Conservation (phyloP, 1,284 basidiomycete species). For the Apiotrichum gamsii region DNA sequence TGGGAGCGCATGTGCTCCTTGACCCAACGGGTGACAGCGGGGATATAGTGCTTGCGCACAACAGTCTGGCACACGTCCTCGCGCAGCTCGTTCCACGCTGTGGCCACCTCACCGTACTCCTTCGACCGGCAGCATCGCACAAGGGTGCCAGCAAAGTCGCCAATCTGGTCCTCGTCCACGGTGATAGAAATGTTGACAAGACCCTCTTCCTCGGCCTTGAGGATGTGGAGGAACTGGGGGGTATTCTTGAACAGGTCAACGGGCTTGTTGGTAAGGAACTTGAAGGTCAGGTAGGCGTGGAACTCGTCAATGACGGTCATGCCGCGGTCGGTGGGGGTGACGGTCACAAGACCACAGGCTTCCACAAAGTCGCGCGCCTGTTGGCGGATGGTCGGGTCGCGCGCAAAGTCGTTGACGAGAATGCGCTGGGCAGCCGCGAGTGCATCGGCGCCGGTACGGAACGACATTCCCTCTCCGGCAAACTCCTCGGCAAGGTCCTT, state of each 20-base stretch:
- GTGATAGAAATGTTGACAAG: constrained; percentile 72
- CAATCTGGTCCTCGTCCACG: constrained; percentile 59
- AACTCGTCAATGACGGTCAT: constrained; percentile 81
- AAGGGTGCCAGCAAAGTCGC: constrained; percentile 62
- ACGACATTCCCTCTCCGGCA: constrained; percentile 29
- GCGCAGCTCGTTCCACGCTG: constrained; percentile 89
- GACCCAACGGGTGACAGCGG: constrained; percentile 76
- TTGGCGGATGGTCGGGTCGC: constrained; percentile 81
- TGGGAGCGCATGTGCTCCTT: constrained; percentile 85
- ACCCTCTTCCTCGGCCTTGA: constrained; percentile 82
- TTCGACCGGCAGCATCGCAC: constrained; percentile 77
- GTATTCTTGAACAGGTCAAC: constrained; percentile 63
- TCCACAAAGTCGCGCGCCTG: constrained; percentile 74
- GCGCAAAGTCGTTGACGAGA: constrained; percentile 82
- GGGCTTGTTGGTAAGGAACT: constrained; percentile 82
- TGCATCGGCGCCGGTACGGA: constrained; percentile 27
- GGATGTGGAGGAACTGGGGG: constrained; percentile 83
- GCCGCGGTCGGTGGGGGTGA: constrained; percentile 88
- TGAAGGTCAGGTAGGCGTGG: constrained; percentile 91
- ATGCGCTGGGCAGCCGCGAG: constrained; percentile 62
- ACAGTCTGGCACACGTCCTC: constrained; percentile 70
- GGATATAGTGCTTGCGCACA: constrained; percentile 66
- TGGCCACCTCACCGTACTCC: constrained; percentile 73
- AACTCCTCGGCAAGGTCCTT: constrained; percentile 44
- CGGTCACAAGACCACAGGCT: constrained; percentile 68